Evolutionary conservation across 306 rosid genomes (phyloP).

Genomic region (Phaseolus lunatus): DNA sequence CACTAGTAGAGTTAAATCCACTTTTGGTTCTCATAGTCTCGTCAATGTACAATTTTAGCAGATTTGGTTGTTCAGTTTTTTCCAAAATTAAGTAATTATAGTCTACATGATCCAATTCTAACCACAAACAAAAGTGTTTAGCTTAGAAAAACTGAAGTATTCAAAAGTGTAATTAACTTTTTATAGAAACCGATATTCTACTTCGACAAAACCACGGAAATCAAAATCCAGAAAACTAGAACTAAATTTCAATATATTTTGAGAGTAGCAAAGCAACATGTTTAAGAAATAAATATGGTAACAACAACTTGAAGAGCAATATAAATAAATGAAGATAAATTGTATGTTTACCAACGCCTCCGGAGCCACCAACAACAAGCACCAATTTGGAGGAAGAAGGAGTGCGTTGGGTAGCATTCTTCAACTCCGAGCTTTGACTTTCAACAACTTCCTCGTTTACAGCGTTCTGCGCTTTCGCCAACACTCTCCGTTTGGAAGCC

Average conservation of each 20-base stretch:
- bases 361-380: slow-evolving; percentile 87
- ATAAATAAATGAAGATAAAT: not conserved
- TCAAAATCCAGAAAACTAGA: too few species aligned
- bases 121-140: too few species aligned
- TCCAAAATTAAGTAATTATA: too few species aligned
- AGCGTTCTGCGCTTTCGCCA: slow-evolving; percentile 48
- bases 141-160: too few species aligned
- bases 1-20: too few species aligned
- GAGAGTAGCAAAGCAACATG: not conserved
- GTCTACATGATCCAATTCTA: too few species aligned
- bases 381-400: slow-evolving; percentile 73
- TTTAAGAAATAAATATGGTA: not conserved
- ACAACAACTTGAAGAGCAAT: slow-evolving; percentile 1
- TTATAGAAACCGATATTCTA: too few species aligned
- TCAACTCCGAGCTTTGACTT: slow-evolving; percentile 53
- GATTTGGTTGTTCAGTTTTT: too few species aligned
- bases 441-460: slow-evolving; percentile 54
- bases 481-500: slow-evolving; percentile 35
- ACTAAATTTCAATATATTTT: not conserved
- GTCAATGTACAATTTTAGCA: too few species aligned
- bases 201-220: too few species aligned
- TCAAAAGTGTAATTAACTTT: too few species aligned
- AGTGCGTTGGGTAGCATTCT: slow-evolving; percentile 30
- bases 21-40: too few species aligned
- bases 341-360: slow-evolving; percentile 76